phyloP scores from a whole-genome alignment of 163 green algal species.

The Prototheca stagnorum region DNA sequence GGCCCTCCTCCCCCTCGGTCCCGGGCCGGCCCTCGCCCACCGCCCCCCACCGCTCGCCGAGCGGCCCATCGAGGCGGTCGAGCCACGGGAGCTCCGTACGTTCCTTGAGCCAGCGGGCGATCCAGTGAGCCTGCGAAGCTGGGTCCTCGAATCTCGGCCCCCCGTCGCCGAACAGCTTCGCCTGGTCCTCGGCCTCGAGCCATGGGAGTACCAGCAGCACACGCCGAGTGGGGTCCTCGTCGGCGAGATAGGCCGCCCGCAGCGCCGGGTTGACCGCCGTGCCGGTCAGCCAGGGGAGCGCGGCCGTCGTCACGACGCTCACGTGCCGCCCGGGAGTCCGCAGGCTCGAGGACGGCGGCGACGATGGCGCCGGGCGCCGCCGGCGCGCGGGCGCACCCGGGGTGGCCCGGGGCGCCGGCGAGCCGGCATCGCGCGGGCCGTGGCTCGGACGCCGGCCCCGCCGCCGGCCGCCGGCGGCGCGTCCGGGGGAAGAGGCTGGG shows the following conservation, averaged over 20 bases:
- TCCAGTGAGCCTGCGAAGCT: constrained; percentile 75
- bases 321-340: constrained; percentile 54
- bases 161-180: constrained; percentile 65
- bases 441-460: no score
- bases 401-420: constrained; percentile 3
- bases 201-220: constrained; percentile 94
- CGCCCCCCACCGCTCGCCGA: constrained; percentile 3
- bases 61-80: no score
- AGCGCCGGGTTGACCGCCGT: constrained; percentile 95
- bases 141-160: constrained; percentile 66
- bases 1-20: neutral
- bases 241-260: constrained; percentile 76
- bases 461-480: no score
- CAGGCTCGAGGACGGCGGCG: no score
- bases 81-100: constrained; percentile 55
- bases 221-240: constrained; percentile 20
- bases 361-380: no score
- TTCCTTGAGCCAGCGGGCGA: constrained; percentile 68
- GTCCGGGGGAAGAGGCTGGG: no score
- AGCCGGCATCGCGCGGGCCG: neutral
- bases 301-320: constrained; percentile 91
- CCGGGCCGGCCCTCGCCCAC: neutral
- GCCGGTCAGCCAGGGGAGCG: constrained; percentile 95
- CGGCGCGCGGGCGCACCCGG: neutral
- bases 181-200: constrained; percentile 71